Evolutionary conservation across 1,139 yeast genomes (phyloP), one percentile per base, ranked within the genome.

Genomic region (Debaryomycetaceae sp.): DNA sequence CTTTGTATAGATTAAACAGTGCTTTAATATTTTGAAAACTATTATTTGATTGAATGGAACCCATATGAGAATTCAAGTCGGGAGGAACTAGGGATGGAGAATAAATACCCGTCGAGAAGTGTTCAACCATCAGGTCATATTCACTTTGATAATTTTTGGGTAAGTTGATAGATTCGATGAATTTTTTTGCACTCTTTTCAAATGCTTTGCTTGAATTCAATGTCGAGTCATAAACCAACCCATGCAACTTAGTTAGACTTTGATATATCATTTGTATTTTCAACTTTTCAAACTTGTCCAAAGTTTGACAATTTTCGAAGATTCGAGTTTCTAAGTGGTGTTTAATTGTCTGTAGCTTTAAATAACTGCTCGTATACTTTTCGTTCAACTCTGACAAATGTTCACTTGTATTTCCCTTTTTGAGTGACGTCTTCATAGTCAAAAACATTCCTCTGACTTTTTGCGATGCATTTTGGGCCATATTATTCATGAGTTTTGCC

Each of bases 1-100:
- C 78, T 40, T 67, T 67, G 49, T 52, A 72, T 17, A 72, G 49
- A 44, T 73, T 70, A 49, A 70, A 73, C 40, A 62, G 64, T 28
- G 57, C 53, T 40, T 59, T 65, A 43, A 73, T 53, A 48, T 67
- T 70, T 42, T 73, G 78, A 42, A 61, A 69, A 39, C 60, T 58
- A 34, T 59, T 61, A 43, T 62, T 65, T 6, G 65, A 52, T 39
- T 61, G 70, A 30, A 56, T 55, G 4, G 64, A 53, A 39, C 57
- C 52, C 34, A 49, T 50, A 30, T 51, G 55, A 16, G 46, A 40
- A 40, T 58, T 48, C 29, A 53, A 50, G 4, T 55, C 59, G 3
- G 71, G 69, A 1, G 66, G 54, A 6, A 61, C 45, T 11, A 51
- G 52, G 2, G 72, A 58, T 0, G 76, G 75, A 37, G 67, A 64